Conservation (phyloP, 1,284 basidiomycete genomes). For the Marasmius tenuissimus region DNA sequence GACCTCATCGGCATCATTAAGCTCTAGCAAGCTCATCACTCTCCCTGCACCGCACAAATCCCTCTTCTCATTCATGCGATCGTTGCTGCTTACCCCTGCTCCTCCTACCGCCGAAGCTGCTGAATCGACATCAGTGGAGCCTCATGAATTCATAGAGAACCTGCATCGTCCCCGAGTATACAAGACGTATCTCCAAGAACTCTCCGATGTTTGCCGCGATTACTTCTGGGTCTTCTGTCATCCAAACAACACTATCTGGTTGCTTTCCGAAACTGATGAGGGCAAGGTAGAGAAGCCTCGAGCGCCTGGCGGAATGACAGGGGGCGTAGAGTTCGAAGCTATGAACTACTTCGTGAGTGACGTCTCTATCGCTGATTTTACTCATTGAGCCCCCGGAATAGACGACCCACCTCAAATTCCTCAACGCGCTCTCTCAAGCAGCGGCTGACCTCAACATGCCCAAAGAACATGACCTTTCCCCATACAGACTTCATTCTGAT, state of each 20-base stretch:
- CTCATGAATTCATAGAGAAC: conserved; percentile 87
- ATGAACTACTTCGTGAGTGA: conserved; percentile 87
- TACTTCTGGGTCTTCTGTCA: conserved; percentile 99
- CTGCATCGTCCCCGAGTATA: conserved; percentile 84
- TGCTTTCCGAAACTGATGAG: conserved; percentile 79
- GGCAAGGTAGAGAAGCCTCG: conserved; percentile 85
- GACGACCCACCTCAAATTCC: conserved; percentile 82
- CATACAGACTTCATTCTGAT: conserved; percentile 79
- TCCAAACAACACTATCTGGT: conserved; percentile 89
- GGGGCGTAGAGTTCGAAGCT: conserved; percentile 97
- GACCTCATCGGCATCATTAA: conserved; percentile 31
- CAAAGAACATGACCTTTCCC: conserved; percentile 69
- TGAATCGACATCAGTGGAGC: conserved; percentile 56
- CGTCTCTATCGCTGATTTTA: conserved; percentile 2
- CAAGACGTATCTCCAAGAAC: conserved; percentile 88
- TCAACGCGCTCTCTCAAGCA: conserved; percentile 74
- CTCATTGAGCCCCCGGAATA: conserved; percentile 31
- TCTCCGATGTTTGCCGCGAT: conserved; percentile 88
- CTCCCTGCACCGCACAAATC: conserved; percentile 73
- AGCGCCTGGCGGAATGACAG: conserved; percentile 97
- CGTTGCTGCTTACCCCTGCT: conserved; percentile 72
- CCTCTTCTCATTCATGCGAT: conserved; percentile 68
- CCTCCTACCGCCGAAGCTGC: conserved; percentile 71
- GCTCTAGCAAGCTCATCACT: conserved; percentile 50
- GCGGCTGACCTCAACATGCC: conserved; percentile 65